A percentile compares a stretch with the other conserved stretches of the same genome.
Evolutionary conservation across 305 asterid genomes (phyloP).

Genomic region (Fraxinus latifolia): DNA sequence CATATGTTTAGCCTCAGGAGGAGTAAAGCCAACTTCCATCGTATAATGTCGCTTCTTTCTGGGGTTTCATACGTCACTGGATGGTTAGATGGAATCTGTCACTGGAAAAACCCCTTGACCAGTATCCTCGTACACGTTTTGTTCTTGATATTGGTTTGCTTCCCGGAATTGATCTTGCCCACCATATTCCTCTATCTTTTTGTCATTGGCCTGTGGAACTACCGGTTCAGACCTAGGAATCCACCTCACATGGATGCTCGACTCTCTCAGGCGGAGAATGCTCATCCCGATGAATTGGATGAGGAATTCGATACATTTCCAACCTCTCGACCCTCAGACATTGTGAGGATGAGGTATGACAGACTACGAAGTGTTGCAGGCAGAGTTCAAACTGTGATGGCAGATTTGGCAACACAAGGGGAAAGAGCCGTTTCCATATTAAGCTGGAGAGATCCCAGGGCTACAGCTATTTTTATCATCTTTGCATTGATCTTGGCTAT

Average conservation of each 20-base stretch:
- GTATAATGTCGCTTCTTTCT: slow-evolving; percentile 59
- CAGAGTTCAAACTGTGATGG: slow-evolving; percentile 68
- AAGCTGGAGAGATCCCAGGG: slow-evolving; percentile 96
- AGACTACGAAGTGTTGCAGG: slow-evolving; percentile 69
- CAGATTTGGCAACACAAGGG: slow-evolving; percentile 82
- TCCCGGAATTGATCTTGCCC: slow-evolving; percentile 74
- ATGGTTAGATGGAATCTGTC: slow-evolving; percentile 71
- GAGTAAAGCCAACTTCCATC: slow-evolving; percentile 82
- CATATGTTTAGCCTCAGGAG: slow-evolving; percentile 76
- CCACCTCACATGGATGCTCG: slow-evolving; percentile 88
- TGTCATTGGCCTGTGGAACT: slow-evolving; percentile 83
- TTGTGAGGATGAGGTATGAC: slow-evolving; percentile 62
- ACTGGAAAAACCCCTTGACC: slow-evolving; percentile 77
- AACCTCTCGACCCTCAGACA: slow-evolving; percentile 42
- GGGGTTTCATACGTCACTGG: slow-evolving; percentile 36
- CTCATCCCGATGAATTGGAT: slow-evolving; percentile 62
- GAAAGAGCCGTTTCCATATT: slow-evolving; percentile 70
- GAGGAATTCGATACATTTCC: slow-evolving; percentile 90
- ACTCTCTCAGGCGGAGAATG: slow-evolving; percentile 70
- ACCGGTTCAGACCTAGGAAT: slow-evolving; percentile 57
- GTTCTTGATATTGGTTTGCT: slow-evolving; percentile 72
- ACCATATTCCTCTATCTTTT: slow-evolving; percentile 83
- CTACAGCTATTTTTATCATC: slow-evolving; percentile 63
- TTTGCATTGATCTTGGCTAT: slow-evolving; percentile 64
- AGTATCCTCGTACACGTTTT: slow-evolving; percentile 67